Evolutionary conservation across 139 green algal species (phyloP).

Genomic region (Microglena sp.): DNA sequence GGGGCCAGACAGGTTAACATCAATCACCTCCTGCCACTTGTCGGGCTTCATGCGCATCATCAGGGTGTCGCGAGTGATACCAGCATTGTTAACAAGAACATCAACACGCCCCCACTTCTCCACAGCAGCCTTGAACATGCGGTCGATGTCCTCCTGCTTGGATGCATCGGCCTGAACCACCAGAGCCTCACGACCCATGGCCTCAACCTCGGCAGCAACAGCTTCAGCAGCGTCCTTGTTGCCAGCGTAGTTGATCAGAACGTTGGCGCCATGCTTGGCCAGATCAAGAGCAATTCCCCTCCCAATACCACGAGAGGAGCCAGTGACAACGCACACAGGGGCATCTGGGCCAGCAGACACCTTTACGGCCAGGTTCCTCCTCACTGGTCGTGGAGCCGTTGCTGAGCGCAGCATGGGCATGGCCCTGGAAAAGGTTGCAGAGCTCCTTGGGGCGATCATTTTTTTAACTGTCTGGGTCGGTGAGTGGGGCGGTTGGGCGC

Average conservation of each 20-base stretch:
- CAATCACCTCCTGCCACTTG: constrained; percentile 93
- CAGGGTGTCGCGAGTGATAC: constrained; percentile 90
- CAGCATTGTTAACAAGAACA: constrained; percentile 97
- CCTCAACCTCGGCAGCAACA: constrained; percentile 56
- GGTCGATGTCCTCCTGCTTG: constrained; percentile 63
- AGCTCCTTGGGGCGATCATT: too few relatives aligned
- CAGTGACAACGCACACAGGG: constrained; percentile 84
- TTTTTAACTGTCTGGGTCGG: too few relatives aligned
- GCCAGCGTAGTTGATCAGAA: constrained; percentile 77
- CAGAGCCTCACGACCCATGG: constrained; percentile 56
- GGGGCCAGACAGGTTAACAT: constrained; percentile 91
- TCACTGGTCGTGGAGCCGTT: too few relatives aligned
- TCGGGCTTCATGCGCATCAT: constrained; percentile 99
- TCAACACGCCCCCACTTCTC: constrained; percentile 88
- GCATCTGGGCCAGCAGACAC: too few relatives aligned
- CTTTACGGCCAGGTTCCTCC: too few relatives aligned
- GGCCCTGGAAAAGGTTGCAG: too few relatives aligned
- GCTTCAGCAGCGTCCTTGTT: constrained; percentile 70
- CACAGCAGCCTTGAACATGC: constrained; percentile 59
- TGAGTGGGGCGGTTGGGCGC: too few relatives aligned
- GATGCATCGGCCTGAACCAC: constrained; percentile 55
- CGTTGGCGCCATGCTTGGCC: constrained; percentile 57
- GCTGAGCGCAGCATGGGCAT: too few relatives aligned
- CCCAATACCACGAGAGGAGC: constrained; percentile 88
- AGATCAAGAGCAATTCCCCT: constrained; percentile 79